Percentiles rank a stretch among this genome's conserved stretches.
These are phyloP conservation scores for Rutstroemia sp. DNA, from an alignment of 2,329 filamentous ascomycete species.

Conservation along the genomic window DNA sequence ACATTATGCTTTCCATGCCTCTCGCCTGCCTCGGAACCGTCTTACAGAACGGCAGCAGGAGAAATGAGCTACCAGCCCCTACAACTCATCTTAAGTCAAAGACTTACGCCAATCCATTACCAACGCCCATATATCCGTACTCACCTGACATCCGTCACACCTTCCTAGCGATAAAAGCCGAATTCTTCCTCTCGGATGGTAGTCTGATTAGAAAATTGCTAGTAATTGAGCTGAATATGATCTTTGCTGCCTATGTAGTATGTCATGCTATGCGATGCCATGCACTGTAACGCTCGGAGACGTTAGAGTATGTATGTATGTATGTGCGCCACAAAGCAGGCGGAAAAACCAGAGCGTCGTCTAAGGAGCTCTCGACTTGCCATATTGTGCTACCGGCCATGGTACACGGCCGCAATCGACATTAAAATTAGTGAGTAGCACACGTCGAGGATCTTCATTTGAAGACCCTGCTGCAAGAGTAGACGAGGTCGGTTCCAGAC, in stretches of 20 bases:
- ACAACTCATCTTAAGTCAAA: neutral
- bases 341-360: neutral
- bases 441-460: neutral
- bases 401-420: neutral
- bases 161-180: neutral
- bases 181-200: constrained; percentile 1
- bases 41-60: neutral
- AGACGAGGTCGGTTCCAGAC: neutral
- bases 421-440: neutral
- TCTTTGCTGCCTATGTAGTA: neutral
- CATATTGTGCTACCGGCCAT: neutral
- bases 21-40: neutral
- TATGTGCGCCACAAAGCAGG: constrained; percentile 5
- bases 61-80: neutral
- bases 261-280: neutral
- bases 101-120: neutral
- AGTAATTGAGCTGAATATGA: neutral
- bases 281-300: constrained; percentile 15
- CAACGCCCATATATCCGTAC: neutral
- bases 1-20: neutral
- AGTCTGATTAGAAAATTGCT: neutral
- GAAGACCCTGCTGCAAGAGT: neutral
- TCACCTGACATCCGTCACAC: constrained; percentile 2
- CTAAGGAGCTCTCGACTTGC: neutral
- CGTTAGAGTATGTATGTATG: constrained; percentile 12